Conservation (phyloP, 345 rosid genomes). For the Eucalyptus pauciflora region DNA sequence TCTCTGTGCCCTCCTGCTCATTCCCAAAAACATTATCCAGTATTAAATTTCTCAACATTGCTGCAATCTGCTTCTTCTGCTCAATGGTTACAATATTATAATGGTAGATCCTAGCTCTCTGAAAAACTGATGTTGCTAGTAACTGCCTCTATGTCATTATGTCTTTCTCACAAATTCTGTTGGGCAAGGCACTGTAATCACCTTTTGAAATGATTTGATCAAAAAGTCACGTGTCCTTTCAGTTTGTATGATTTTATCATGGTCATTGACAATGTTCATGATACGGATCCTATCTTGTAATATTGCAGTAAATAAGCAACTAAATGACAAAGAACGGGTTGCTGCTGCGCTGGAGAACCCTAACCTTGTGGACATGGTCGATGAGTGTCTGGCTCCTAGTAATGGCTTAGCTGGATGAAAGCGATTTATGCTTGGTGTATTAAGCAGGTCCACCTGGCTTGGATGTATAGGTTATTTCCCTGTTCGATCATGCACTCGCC, state of each 20-base stretch:
- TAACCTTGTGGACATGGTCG: conserved; percentile 79
- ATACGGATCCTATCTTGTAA: background rate
- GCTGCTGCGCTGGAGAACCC: conserved; percentile 97
- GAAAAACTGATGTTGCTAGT: background rate
- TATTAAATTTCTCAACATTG: background rate
- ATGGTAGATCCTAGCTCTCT: background rate
- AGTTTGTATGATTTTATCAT: background rate
- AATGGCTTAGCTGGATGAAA: conserved; percentile 18
- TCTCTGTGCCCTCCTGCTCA: background rate
- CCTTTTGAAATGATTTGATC: background rate
- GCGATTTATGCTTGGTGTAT: background rate
- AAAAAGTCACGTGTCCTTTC: background rate
- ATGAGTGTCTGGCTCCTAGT: conserved; percentile 71
- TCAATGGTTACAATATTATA: background rate
- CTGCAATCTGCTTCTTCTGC: background rate
- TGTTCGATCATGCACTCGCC: background rate
- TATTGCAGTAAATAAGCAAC: conserved; percentile 79
- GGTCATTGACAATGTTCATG: background rate
- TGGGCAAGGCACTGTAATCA: background rate
- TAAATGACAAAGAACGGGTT: conserved; percentile 88
- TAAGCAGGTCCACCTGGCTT: background rate
- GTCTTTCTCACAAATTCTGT: background rate
- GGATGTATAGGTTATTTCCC: background rate
- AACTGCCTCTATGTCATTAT: background rate
- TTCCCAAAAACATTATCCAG: background rate